phyloP scores from a whole-genome alignment of 2,329 filamentous ascomycete genomes.

The Alternaria sp. region DNA sequence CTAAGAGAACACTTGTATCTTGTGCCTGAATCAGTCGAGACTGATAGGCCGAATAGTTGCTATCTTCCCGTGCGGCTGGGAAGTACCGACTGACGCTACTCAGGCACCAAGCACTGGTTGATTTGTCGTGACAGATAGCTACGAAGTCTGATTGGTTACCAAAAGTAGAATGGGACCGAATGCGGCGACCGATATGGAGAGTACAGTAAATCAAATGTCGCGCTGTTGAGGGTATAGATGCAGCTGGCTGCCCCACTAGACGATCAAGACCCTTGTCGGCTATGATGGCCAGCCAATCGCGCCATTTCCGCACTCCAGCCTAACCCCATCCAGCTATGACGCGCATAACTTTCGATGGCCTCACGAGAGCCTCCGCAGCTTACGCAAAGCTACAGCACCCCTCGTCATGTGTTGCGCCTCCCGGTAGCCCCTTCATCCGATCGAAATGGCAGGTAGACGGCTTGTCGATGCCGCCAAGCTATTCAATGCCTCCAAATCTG shows the following conservation, averaged over 20 bases:
- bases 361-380: slow-evolving; percentile 8
- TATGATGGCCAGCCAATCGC: slow-evolving; percentile 9
- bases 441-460: slow-evolving; percentile 58
- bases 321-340: slow-evolving; percentile 40
- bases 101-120: background rate
- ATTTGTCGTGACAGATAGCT: background rate
- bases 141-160: slow-evolving; percentile 1
- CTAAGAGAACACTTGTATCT: background rate
- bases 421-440: slow-evolving; percentile 22
- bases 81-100: background rate
- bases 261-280: slow-evolving; percentile 6
- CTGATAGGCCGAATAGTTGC: slow-evolving; percentile 1
- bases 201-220: background rate
- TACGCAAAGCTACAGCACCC: background rate
- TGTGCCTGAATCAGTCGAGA: background rate
- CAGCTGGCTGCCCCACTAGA: slow-evolving; percentile 10
- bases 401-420: slow-evolving; percentile 20
- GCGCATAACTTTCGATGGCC: slow-evolving; percentile 28
- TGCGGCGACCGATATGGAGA: slow-evolving; percentile 3
- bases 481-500: slow-evolving; percentile 55
- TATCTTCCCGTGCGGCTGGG: background rate
- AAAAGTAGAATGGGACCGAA: background rate
- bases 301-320: slow-evolving; percentile 1
- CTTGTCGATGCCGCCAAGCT: slow-evolving; percentile 60
- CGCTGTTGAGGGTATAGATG: slow-evolving; percentile 1